These are phyloP conservation scores for Ramalina intermedia DNA, from an alignment of 495 filamentous ascomycete genomes.

Conservation along the genomic window DNA sequence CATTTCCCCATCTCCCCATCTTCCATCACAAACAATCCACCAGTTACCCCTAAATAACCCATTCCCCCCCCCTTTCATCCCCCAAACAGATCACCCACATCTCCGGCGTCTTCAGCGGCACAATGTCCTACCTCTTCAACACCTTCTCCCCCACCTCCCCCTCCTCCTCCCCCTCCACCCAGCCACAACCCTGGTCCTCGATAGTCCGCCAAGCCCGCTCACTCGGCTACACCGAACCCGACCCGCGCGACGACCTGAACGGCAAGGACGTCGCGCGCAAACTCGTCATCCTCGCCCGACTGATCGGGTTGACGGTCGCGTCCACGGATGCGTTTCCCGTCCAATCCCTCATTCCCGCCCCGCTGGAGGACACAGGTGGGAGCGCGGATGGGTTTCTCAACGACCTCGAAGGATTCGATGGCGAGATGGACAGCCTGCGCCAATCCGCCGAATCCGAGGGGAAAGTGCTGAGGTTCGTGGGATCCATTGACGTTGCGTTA, in stretches of 20 bases:
- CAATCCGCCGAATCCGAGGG: constrained; percentile 61
- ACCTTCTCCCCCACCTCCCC: constrained; percentile 35
- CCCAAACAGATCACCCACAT: constrained; percentile 79
- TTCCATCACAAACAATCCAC: too few relatives aligned
- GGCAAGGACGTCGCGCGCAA: constrained; percentile 95
- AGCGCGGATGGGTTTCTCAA: constrained; percentile 73
- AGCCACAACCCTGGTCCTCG: too few relatives aligned
- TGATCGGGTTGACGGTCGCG: constrained; percentile 63
- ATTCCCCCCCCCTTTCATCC: too few relatives aligned
- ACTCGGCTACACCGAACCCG: constrained; percentile 82
- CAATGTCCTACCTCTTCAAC: constrained; percentile 95
- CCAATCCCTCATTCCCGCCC: constrained; percentile 73
- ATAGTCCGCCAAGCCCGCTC: too few relatives aligned
- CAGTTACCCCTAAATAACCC: too few relatives aligned
- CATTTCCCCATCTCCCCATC: constrained; percentile 27
- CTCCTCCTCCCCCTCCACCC: too few relatives aligned
- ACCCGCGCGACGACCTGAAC: constrained; percentile 91
- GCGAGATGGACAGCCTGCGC: constrained; percentile 71
- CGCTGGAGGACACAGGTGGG: constrained; percentile 35
- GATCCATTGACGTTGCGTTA: constrained; percentile 60
- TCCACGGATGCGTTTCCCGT: constrained; percentile 77
- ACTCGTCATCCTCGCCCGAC: constrained; percentile 77
- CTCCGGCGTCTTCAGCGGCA: constrained; percentile 93
- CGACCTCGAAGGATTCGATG: constrained; percentile 62
- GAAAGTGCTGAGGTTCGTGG: constrained; percentile 89